Evolutionary conservation across 2,329 filamentous ascomycete species (phyloP).

Genomic region (Epichloe sibirici): DNA sequence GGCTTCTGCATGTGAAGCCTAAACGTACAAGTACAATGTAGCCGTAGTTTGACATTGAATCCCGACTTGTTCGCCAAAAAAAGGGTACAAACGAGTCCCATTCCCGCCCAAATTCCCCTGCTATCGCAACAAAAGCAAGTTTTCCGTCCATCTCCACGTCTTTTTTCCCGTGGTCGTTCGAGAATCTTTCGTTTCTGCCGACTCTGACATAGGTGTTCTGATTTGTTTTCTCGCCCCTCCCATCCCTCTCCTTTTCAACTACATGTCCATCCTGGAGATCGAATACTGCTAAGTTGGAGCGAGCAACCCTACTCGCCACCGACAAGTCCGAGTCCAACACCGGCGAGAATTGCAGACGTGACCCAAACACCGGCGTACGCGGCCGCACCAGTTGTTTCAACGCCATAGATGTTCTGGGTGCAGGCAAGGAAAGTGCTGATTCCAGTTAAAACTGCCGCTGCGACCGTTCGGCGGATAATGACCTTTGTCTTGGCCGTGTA

Average conservation of each 20-base stretch:
- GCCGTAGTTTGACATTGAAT: background rate
- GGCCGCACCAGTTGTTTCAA: conserved; percentile 56
- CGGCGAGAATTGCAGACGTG: conserved; percentile 47
- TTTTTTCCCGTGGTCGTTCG: background rate
- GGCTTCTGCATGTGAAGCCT: background rate
- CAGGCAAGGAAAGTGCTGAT: conserved; percentile 52
- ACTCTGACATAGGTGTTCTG: background rate
- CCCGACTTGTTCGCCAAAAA: background rate
- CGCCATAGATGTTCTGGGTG: conserved; percentile 53
- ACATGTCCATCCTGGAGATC: too few relatives aligned
- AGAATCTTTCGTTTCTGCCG: background rate
- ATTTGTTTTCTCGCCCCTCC: background rate
- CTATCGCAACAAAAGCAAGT: background rate
- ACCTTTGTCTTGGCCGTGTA: conserved; percentile 50
- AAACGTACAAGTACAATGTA: background rate
- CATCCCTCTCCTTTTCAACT: background rate
- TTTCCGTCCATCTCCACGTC: background rate
- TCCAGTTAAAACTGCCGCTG: conserved; percentile 44
- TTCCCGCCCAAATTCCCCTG: background rate
- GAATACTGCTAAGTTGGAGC: background rate
- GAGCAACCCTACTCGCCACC: conserved; percentile 25
- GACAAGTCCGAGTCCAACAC: conserved; percentile 40
- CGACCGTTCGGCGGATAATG: conserved; percentile 50
- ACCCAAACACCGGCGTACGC: conserved; percentile 68
- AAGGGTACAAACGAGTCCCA: background rate